Percentiles rank a stretch among this genome's conserved stretches.
Conservation (phyloP, 2,329 filamentous ascomycete species). For the Arthrobotrys entomopaga region DNA sequence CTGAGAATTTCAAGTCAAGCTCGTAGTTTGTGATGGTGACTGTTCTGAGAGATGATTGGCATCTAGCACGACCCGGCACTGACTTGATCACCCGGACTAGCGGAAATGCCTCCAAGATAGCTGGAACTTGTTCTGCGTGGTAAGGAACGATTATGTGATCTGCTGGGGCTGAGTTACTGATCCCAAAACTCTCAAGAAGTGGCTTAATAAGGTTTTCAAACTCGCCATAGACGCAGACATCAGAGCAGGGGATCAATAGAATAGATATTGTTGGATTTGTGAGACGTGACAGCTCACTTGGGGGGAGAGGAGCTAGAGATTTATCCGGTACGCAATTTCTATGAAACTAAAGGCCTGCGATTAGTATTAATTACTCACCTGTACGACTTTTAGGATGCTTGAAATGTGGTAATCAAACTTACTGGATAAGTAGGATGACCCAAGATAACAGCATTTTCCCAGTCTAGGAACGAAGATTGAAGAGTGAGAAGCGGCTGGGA, state of each 20-base stretch:
- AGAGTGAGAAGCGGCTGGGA: neutral
- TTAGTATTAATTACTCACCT: neutral
- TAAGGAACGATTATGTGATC: neutral
- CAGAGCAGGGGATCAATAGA: neutral
- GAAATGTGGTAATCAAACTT: neutral
- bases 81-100: neutral
- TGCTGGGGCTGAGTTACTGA: neutral
- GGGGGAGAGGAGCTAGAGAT: neutral
- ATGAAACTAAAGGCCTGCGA: neutral
- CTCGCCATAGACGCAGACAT: neutral
- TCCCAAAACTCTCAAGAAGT: neutral
- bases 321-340: neutral
- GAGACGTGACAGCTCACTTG: neutral
- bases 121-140: constrained; percentile 1
- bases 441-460: constrained; percentile 20
- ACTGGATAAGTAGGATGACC: constrained; percentile 20
- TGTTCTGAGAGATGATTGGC: constrained; percentile 5
- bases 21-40: constrained; percentile 4
- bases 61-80: neutral
- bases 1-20: constrained; percentile 24
- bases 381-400: neutral
- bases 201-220: neutral
- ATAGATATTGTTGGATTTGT: neutral
- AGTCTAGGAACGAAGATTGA: constrained; percentile 16
- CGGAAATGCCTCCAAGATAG: neutral